These are phyloP conservation scores for Solanum dulcamara DNA, from an alignment of 257 asterid genomes.

Conservation along the genomic window DNA sequence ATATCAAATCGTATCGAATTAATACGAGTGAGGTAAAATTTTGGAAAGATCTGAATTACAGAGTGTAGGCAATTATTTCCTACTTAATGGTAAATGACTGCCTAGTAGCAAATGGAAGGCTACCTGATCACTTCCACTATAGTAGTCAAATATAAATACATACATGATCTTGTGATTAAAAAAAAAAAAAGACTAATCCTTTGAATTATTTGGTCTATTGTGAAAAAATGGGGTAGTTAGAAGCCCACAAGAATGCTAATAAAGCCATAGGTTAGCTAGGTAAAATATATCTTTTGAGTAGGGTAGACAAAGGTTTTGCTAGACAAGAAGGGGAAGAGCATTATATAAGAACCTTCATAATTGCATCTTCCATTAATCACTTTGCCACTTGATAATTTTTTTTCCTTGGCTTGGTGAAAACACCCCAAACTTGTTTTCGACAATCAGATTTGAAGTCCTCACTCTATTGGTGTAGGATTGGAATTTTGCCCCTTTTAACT, in stretches of 20 bases:
- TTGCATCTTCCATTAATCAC: not conserved
- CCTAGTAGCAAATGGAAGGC: not conserved
- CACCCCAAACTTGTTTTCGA: not conserved
- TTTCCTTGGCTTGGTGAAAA: not conserved
- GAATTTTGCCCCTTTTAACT: not conserved
- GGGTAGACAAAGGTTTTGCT: not conserved
- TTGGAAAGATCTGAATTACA: not conserved
- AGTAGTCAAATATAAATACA: not conserved
- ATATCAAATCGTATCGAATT: not conserved
- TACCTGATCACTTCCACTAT: not conserved
- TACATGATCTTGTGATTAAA: not conserved
- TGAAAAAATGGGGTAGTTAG: not conserved
- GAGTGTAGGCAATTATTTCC: not conserved
- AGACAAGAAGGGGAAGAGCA: not conserved
- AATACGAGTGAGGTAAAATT: not conserved
- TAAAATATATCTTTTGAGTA: not conserved
- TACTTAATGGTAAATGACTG: not conserved
- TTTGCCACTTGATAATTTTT: not conserved
- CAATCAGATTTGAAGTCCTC: not conserved
- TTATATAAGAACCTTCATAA: not conserved
- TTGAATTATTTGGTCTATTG: not conserved
- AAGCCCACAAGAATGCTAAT: not conserved
- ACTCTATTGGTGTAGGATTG: not conserved
- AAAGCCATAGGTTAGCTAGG: not conserved
- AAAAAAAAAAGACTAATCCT: not conserved